Evolutionary conservation across 164 flowering plant species (phyloP), one percentile per base, ranked within the genome.

Genomic region (Magnolia changhungtana): DNA sequence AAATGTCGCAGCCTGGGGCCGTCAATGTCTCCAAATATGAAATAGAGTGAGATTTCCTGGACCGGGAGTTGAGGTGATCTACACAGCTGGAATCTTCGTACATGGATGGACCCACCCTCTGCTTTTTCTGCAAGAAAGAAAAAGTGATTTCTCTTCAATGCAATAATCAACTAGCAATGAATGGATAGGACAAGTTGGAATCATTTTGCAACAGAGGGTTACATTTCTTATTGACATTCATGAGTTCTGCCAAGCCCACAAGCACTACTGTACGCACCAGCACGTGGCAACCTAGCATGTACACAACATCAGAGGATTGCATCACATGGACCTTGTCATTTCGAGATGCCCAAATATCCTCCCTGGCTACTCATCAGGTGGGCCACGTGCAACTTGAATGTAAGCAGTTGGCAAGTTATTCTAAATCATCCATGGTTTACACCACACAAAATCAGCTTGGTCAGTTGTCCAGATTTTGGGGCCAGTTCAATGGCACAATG

Each of bases 41-140:
- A 23, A 16, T 78, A n/a, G 24, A 59, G 45, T 72, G 70, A 72
- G 83, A 73, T 13, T 70, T 70, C 73, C 78, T 86, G 69, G 75
- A 74, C 88, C 84, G 82, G 76, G 74, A 78, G 87, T 87, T 73
- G 75, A 80, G 84, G 77, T 80, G 75, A 61, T 67, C 67, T 3
- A 78, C 70, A 63, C 71, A 82, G 63, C 19, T 19, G 14, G 77
- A 78, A 78, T 89, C 95, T 37, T 93, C 96, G 75, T 88, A 93
- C 87, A 93, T 83, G 65, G 86, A 82, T 1, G 95, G 99, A 85
- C 87, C 92, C 88, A 90, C 84, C 83, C 78, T 90, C 81, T 86
- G 97, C 78, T 77, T 86, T 77, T 86, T 91, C 95, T 90, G 82
- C 83, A 81, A 50, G 64, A 71, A 19, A 16, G 18, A 68, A 59